Evolutionary conservation across 2,329 filamentous ascomycete genomes (phyloP).

Genomic region (Dothidotthia symphoricarpi): DNA sequence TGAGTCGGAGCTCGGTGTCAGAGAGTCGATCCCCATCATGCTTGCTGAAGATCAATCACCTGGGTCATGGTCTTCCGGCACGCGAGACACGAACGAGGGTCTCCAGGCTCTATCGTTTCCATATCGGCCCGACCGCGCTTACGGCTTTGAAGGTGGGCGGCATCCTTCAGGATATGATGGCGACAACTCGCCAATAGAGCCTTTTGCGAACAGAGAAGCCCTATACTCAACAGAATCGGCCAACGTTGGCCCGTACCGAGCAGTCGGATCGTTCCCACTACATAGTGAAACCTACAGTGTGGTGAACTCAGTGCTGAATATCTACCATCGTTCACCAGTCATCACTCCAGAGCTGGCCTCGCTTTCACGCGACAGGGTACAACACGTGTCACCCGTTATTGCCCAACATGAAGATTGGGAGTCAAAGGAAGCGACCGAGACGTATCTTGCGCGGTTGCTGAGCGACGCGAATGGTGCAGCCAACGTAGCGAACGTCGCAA

Average conservation of each 20-base stretch:
- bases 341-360: slow-evolving; percentile 44
- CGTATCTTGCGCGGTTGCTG: slow-evolving; percentile 53
- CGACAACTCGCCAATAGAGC: slow-evolving; percentile 35
- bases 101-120: slow-evolving; percentile 13
- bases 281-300: slow-evolving; percentile 47
- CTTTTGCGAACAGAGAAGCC: slow-evolving; percentile 35
- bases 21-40: slow-evolving; percentile 58
- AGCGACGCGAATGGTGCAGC: slow-evolving; percentile 39
- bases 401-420: slow-evolving; percentile 56
- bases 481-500: too few species aligned
- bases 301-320: slow-evolving; percentile 43
- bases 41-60: slow-evolving; percentile 43
- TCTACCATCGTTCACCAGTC: slow-evolving; percentile 40
- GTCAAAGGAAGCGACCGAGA: slow-evolving; percentile 54
- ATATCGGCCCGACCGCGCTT: slow-evolving; percentile 14
- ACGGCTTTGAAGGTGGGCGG: slow-evolving; percentile 11
- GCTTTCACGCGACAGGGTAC: slow-evolving; percentile 42
- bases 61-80: slow-evolving; percentile 11
- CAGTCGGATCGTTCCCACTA: slow-evolving; percentile 19
- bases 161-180: slow-evolving; percentile 28
- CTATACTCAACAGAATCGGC: slow-evolving; percentile 41
- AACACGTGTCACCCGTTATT: slow-evolving; percentile 52
- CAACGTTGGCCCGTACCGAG: slow-evolving; percentile 37
- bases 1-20: slow-evolving; percentile 51
- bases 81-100: slow-evolving; percentile 12